phyloP scores from a whole-genome alignment of 2,329 filamentous ascomycete genomes.

The Catunica adiposa region DNA sequence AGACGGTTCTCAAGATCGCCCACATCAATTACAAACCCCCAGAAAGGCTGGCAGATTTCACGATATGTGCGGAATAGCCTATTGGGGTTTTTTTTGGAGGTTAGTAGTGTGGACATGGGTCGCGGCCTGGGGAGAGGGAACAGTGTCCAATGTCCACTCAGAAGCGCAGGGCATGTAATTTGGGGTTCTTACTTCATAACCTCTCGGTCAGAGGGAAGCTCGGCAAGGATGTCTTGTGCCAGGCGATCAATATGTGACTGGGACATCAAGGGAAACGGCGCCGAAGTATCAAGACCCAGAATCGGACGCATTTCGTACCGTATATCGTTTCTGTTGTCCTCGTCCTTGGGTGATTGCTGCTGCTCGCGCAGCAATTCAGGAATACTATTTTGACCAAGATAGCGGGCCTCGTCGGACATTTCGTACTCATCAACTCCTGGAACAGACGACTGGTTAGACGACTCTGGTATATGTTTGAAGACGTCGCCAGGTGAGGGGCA shows the following conservation, averaged over 20 bases:
- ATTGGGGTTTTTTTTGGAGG: not conserved
- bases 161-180: not conserved
- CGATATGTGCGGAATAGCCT: slow-evolving; percentile 51
- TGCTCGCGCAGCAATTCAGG: slow-evolving; percentile 44
- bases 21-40: slow-evolving; percentile 51
- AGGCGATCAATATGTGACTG: slow-evolving; percentile 42
- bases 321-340: slow-evolving; percentile 38
- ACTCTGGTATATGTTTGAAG: slow-evolving; percentile 4
- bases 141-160: not conserved
- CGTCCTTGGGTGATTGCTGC: slow-evolving; percentile 37
- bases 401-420: slow-evolving; percentile 36
- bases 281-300: slow-evolving; percentile 47
- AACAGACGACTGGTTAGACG: slow-evolving; percentile 5
- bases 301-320: slow-evolving; percentile 50
- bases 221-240: slow-evolving; percentile 42
- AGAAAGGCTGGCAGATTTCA: slow-evolving; percentile 50
- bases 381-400: slow-evolving; percentile 51
- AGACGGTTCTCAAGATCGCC: slow-evolving; percentile 47
- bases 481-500: not conserved
- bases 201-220: slow-evolving; percentile 47
- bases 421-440: slow-evolving; percentile 35
- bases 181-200: slow-evolving; percentile 42
- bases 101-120: slow-evolving; percentile 3
- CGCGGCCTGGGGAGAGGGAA: not conserved
- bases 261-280: slow-evolving; percentile 52